Evolutionary conservation across 2,329 filamentous ascomycete genomes (phyloP), one percentile per base, ranked within the genome.

Genomic region (Phyllachora maydis): DNA sequence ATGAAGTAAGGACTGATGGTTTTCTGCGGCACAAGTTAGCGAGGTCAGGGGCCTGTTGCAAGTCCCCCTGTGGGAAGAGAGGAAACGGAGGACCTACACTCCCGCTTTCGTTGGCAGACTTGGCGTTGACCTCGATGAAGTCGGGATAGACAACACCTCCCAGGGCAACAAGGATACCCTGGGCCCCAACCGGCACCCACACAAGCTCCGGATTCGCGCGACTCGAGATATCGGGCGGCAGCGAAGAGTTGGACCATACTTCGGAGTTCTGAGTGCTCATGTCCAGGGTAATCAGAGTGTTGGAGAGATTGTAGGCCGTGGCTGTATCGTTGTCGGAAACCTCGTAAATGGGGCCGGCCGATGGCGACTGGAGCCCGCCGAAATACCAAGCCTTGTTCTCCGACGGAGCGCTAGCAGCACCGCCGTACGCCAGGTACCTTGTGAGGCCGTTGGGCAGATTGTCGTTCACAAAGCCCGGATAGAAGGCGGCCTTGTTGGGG

Each of bases 151-250:
- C 64, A 3, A 78, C 79, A 8, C 81, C 81, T 5, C 76, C 78
- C 1, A 91, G 50, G 3, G 74, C 75, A 1, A 91, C 57, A 6
- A 91, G 52, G 21, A 88, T 69, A 1, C 81, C 81, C 35, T 81
- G 54, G 10, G 61, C 50, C 3, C 78, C 76, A 21, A 82, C 77
- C 2, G 81, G 81, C 1, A 91, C 59, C 71, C 73, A 81, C 1
- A 74, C 67, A 2, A 74, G 49, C 28, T 74, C 70, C 0, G 69
- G 56, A 32, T 62, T 67, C 4, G 68, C 65, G 10, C 74, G 59
- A 1, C 59, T 59, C 4, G 48, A 42, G 5, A 73, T 48, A 4
- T 38, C 32, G 1, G 35, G 19, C 0, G 61, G 58, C 3, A 78
- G 39, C 0, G 64, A 62, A 2, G 23, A 31, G 32, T 76, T 77